Conservation (phyloP, 805 yeast species). For the Scheffersomyces ergatensis region DNA sequence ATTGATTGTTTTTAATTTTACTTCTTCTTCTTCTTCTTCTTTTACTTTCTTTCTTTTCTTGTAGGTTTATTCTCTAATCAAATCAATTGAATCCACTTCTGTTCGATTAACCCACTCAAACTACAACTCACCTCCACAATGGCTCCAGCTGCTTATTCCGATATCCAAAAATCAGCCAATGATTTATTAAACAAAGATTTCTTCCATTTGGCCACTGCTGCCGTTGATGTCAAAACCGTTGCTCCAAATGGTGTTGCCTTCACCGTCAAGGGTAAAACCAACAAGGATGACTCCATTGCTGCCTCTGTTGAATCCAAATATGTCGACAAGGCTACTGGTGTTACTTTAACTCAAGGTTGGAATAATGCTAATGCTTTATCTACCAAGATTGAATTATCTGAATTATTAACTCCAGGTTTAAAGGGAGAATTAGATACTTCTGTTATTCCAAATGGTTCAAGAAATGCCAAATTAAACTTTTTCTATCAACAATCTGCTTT, state of each 20-base stretch:
- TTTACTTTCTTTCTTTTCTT: neutral
- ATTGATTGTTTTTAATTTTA: no score
- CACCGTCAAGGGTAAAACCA: slow-evolving; percentile 88
- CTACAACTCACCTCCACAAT: slow-evolving; percentile 14
- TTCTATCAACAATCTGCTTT: slow-evolving; percentile 90
- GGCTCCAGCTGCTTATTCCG: slow-evolving; percentile 86
- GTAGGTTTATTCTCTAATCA: neutral
- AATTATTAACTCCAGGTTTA: slow-evolving; percentile 91
- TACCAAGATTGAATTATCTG: slow-evolving; percentile 90
- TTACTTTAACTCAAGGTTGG: slow-evolving; percentile 97
- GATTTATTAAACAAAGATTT: slow-evolving; percentile 88
- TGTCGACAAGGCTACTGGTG: slow-evolving; percentile 88
- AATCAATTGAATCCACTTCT: neutral
- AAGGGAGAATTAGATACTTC: slow-evolving; percentile 89
- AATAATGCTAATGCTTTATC: slow-evolving; percentile 87
- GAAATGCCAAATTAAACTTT: slow-evolving; percentile 86
- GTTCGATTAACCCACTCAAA: no score
- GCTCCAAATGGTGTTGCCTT: slow-evolving; percentile 97
- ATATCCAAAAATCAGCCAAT: slow-evolving; percentile 89
- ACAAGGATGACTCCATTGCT: slow-evolving; percentile 76
- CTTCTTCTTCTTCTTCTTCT: neutral
- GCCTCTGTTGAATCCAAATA: slow-evolving; percentile 90
- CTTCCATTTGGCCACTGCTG: slow-evolving; percentile 85
- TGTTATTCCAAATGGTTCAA: slow-evolving; percentile 78
- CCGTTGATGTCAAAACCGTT: slow-evolving; percentile 84